Conservation (phyloP, 805 yeast genomes). For the Kluyveromyces aestuarii region DNA sequence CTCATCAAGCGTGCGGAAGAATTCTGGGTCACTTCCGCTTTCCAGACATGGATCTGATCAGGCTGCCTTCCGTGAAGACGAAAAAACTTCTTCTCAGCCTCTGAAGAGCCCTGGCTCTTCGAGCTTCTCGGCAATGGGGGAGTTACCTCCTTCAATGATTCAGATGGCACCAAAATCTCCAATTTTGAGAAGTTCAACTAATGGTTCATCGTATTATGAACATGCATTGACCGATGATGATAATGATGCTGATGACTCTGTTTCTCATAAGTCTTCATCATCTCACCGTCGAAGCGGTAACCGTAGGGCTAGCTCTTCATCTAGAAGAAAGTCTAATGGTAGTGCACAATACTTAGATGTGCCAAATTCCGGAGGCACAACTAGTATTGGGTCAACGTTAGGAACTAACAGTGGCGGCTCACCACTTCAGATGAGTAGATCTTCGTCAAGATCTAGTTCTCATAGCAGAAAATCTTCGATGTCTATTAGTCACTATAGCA, state of each 20-base stretch:
- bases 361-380: conserved; percentile 1
- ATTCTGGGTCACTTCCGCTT: conserved; percentile 4
- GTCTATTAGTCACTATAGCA: conserved; percentile 13
- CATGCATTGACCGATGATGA: conserved; percentile 27
- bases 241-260: conserved; percentile 9
- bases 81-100: neutral
- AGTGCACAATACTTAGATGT: conserved; percentile 5
- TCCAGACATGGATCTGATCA: conserved; percentile 7
- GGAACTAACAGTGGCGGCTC: conserved; percentile 2
- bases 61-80: conserved; percentile 3
- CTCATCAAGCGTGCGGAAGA: conserved; percentile 4
- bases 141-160: conserved; percentile 60
- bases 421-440: conserved; percentile 6
- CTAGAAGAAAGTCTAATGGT: conserved; percentile 3
- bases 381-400: neutral
- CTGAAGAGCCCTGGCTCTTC: conserved; percentile 11
- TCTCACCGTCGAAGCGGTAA: conserved; percentile 6
- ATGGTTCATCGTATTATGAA: conserved; percentile 17
- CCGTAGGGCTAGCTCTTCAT: conserved; percentile 4
- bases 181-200: conserved; percentile 40
- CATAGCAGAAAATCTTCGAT: conserved; percentile 26
- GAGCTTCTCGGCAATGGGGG: conserved; percentile 25
- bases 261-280: conserved; percentile 2
- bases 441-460: conserved; percentile 20
- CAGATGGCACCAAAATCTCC: conserved; percentile 67